Base-by-base conservation (phyloP, 345 rosid genomes). In the Linum trigynum region DNA sequence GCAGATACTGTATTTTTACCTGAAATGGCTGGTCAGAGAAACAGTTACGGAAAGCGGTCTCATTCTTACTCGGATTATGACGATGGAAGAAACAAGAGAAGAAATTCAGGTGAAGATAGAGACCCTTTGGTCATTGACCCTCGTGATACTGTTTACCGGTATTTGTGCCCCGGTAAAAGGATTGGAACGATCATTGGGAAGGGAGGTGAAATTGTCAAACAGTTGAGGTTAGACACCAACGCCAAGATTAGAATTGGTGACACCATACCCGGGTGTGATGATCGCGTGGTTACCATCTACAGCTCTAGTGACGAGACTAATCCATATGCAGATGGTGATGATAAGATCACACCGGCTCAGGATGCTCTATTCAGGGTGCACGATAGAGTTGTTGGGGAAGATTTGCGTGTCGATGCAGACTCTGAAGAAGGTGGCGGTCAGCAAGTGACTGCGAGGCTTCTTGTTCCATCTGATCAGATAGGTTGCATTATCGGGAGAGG, bases 381-480 rank as follows among this genome's bases (percentile, higher is more conserved):
- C 72, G 91, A 89, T 68, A 89, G 80, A 79, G 92, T 91, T 63
- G 70, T 83, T 67, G 87, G 87, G 0, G 96, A 87, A 16, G 91
- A 88, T 53, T 75, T 79, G 67, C 83, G 62, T 14, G 77, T 78
- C 53, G 97, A 85, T 59, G 96, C 85, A 2, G 87, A 81, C 17
- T 66, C 81, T 59, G 92, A 83, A 56, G 77, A 23, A 23, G 32
- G 32, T 23, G 32, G 72, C 39, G 81, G 77, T 72, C 90, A 72
- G 16, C 84, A 84, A 64, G 80, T 85, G 64, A 81, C 78, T 61
- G 95, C 96, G 4, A 85, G 80, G 72, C 85, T 94, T 63, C 96
- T 94, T 69, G 99, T 94, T 42, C 88, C 96, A 17, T 94, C 99
- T 5, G 97, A 90, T 82, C 99, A 94, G 91, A 90, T 94, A 71